These are phyloP conservation scores for Candida insectorum DNA, from an alignment of 805 yeast genomes.

Conservation along the genomic window DNA sequence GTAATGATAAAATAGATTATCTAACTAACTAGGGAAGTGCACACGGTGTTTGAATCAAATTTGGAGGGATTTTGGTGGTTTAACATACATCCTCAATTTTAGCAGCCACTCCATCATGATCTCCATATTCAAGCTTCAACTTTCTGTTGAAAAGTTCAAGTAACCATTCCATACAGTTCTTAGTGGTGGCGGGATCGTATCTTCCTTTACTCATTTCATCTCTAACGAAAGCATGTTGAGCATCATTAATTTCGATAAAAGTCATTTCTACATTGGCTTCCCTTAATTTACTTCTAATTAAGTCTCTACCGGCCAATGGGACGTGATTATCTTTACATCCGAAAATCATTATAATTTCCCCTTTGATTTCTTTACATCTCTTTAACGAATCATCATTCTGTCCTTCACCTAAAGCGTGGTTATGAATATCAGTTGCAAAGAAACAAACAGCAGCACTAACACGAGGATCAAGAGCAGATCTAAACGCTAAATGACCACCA, in stretches of 20 bases:
- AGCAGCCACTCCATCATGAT: slow-evolving; percentile 47
- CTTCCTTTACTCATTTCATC: slow-evolving; percentile 80
- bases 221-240: slow-evolving; percentile 81
- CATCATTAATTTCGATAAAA: slow-evolving; percentile 71
- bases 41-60: no score
- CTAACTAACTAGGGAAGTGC: no score
- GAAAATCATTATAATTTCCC: slow-evolving; percentile 65
- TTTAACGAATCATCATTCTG: slow-evolving; percentile 61
- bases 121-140: slow-evolving; percentile 65
- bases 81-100: slow-evolving; percentile 65
- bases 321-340: slow-evolving; percentile 81
- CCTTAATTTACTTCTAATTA: slow-evolving; percentile 60
- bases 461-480: slow-evolving; percentile 62
- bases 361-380: slow-evolving; percentile 52
- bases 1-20: no score
- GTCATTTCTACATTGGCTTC: slow-evolving; percentile 60
- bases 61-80: no score
- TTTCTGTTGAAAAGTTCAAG: slow-evolving; percentile 68
- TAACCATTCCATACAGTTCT: slow-evolving; percentile 62
- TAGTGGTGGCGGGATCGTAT: slow-evolving; percentile 74
- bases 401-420: slow-evolving; percentile 62
- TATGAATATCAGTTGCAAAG: slow-evolving; percentile 79
- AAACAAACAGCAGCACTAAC: slow-evolving; percentile 69
- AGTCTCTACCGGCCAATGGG: slow-evolving; percentile 71
- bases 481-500: slow-evolving; percentile 78